Percentiles rank a stretch among this genome's conserved stretches.
phyloP scores from a whole-genome alignment of 495 filamentous ascomycete genomes.

The Letharia lupina region DNA sequence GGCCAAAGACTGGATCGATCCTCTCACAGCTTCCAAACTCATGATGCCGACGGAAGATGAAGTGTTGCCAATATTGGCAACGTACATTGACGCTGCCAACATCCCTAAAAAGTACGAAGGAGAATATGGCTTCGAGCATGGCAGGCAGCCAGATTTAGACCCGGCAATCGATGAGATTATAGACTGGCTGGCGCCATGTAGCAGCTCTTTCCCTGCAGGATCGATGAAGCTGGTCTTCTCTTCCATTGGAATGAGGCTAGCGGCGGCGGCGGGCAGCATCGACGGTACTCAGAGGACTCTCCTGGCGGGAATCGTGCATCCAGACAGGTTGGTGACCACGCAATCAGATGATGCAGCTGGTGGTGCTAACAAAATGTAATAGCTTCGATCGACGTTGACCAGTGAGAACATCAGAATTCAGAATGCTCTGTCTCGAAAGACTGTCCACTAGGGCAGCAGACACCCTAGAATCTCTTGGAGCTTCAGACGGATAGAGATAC shows the following conservation, averaged over 20 bases:
- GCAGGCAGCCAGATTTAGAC: neutral
- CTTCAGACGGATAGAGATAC: neutral
- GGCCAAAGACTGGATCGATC: conserved; percentile 11
- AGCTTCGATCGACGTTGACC: neutral
- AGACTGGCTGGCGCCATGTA: neutral
- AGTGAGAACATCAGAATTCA: neutral
- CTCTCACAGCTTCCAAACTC: conserved; percentile 8
- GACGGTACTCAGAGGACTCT: neutral
- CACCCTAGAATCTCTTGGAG: neutral
- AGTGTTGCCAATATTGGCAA: neutral
- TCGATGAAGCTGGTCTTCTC: conserved; percentile 4
- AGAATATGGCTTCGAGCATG: conserved; percentile 2
- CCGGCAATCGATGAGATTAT: neutral
- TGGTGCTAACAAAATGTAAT: neutral
- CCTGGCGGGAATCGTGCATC: neutral
- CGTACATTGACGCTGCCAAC: neutral
- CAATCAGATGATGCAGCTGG: neutral
- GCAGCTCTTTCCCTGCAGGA: neutral
- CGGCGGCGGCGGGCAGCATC: neutral
- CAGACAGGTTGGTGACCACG: neutral
- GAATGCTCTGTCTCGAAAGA: neutral
- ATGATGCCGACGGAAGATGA: neutral
- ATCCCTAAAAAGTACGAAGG: conserved; percentile 5
- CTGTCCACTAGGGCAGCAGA: neutral
- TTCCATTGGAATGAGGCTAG: neutral